These are phyloP conservation scores for Claviceps arundinis DNA, from an alignment of 2,329 filamentous ascomycete species.

Conservation along the genomic window DNA sequence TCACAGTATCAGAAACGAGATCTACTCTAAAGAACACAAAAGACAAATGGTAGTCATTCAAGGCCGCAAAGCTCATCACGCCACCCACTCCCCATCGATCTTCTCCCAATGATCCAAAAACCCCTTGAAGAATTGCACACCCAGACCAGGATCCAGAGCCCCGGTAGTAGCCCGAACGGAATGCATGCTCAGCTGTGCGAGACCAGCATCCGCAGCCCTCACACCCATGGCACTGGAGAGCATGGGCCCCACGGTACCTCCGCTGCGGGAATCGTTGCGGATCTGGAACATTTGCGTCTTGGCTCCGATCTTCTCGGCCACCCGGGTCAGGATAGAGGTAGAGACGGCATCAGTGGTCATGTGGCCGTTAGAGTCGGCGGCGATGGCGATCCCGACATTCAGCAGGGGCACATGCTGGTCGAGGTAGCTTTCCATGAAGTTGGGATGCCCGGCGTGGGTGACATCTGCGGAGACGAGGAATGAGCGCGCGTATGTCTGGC, in stretches of 20 bases:
- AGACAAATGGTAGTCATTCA: not conserved
- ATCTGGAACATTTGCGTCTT: constrained; percentile 86
- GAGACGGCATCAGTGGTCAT: constrained; percentile 91
- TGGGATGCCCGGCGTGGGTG: constrained; percentile 86
- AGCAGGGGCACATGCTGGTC: constrained; percentile 75
- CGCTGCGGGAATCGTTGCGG: constrained; percentile 76
- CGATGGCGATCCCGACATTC: constrained; percentile 74
- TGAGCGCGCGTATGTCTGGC: constrained; percentile 77
- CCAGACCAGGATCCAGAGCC: constrained; percentile 71
- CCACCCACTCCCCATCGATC: constrained; percentile 67
- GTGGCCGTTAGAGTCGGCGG: constrained; percentile 77
- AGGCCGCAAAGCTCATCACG: not conserved
- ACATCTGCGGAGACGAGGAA: constrained; percentile 92
- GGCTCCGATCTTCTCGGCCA: constrained; percentile 60
- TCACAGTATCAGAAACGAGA: not conserved
- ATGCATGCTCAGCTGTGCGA: constrained; percentile 91
- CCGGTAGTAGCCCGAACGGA: constrained; percentile 82
- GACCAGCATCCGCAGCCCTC: constrained; percentile 71
- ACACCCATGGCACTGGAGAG: constrained; percentile 70
- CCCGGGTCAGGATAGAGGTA: constrained; percentile 62
- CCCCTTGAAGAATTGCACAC: constrained; percentile 76
- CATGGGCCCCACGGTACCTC: constrained; percentile 92
- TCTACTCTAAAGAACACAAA: not conserved
- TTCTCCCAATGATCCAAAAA: constrained; percentile 79
- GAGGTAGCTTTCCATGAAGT: constrained; percentile 76